Evolutionary conservation across 1,284 basidiomycete species (phyloP), one percentile per base, ranked within the genome.

Genomic region (Austroboletus novae-zelandiae): DNA sequence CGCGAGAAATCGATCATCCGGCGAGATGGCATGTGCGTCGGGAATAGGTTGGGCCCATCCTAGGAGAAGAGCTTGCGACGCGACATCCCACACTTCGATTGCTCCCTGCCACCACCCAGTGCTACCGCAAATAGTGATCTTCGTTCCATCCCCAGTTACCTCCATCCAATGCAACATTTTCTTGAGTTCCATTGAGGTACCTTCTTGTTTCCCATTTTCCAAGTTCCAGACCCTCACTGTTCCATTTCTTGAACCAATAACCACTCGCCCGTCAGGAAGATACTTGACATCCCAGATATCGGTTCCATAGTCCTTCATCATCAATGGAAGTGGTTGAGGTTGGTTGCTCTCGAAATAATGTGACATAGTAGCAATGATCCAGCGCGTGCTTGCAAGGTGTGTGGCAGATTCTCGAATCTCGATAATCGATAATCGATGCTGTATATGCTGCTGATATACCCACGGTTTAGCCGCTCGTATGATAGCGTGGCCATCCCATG

Each of bases 31-130:
- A 11, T 54, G 1, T 3, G 0, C 0, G 8, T 25, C 14, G 18
- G 0, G 2, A 0, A 2, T 7, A 1, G 13, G 10, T n/a, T 13
- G 13, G 10, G 13, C 10, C 50, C 49, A 55, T 41, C 15, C 15
- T 2, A 9, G 2, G 20, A 55, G 6, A 0, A 50, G 27, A 13
- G 11, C 6, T 4, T 53, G 35, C 10, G 54, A 47, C 10, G 42
- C 27, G 11, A 25, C 18, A 5, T 50, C 36, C 55, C 55, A 57
- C 1, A 57, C 31, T 6, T 35, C 41, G n/a, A n/a, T n/a, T n/a
- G n/a, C n/a, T n/a, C n/a, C n/a, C n/a, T n/a, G n/a, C n/a, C n/a
- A n/a, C n/a, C n/a, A n/a, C n/a, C n/a, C n/a, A n/a, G n/a, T n/a
- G 5, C 15, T 41, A 13, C 34, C 10, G 14, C 41, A 47, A 9